These are phyloP conservation scores for Aspergillus fumigatiaffinis DNA, from an alignment of 2,329 filamentous ascomycete species.

Conservation along the genomic window DNA sequence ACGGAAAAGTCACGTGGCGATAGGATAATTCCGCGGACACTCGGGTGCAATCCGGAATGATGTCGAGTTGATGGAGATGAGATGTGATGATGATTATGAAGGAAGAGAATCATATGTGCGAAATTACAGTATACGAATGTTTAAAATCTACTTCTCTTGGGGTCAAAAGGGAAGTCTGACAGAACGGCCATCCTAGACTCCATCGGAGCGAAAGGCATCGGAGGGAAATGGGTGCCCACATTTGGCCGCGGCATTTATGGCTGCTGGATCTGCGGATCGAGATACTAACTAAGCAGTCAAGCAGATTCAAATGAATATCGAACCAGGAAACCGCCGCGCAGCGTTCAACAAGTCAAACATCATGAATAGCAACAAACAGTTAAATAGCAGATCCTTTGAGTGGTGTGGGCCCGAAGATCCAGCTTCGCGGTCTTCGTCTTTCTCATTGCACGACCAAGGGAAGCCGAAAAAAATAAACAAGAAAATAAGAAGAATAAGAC, in stretches of 20 bases:
- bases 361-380: neutral
- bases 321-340: neutral
- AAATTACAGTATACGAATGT: neutral
- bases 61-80: neutral
- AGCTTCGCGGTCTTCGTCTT: neutral
- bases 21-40: constrained; percentile 25
- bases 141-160: neutral
- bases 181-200: neutral
- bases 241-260: neutral
- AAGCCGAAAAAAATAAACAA: constrained; percentile 5
- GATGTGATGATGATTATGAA: neutral
- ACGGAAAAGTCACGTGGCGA: constrained; percentile 39
- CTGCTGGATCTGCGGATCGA: neutral
- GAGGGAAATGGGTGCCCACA: neutral
- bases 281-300: neutral
- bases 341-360: neutral
- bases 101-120: constrained; percentile 1
- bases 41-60: constrained; percentile 9
- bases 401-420: neutral
- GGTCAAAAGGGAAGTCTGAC: neutral
- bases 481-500: constrained; percentile 3
- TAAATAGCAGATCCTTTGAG: neutral
- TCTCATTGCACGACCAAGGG: neutral
- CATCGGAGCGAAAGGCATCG: too few relatives aligned
- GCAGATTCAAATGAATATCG: neutral